phyloP scores from a whole-genome alignment of 1,139 yeast genomes.

The Kluyveromyces marxianus region DNA sequence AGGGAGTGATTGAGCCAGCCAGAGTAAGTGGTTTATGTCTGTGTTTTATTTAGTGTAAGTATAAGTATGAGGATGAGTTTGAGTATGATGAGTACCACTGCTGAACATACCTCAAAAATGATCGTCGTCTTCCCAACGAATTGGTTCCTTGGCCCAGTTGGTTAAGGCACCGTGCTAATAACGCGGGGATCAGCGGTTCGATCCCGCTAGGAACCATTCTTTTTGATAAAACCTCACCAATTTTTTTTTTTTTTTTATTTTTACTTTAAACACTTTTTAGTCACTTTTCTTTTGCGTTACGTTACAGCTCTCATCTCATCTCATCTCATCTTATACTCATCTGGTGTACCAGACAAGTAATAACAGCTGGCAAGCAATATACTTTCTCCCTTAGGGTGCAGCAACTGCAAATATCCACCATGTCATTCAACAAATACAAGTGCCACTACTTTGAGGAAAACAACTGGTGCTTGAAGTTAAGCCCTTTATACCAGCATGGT shows the following conservation, averaged over 20 bases:
- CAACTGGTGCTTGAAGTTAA: slow-evolving; percentile 27
- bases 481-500: slow-evolving; percentile 23
- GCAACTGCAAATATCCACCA: not conserved
- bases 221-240: slow-evolving; percentile 6
- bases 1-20: too few relatives aligned
- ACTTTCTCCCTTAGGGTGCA: not conserved
- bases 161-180: slow-evolving; percentile 33
- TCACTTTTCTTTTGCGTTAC: not conserved
- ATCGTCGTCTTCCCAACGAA: not conserved
- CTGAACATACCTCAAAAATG: too few relatives aligned
- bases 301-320: not conserved
- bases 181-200: slow-evolving; percentile 33
- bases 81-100: too few relatives aligned
- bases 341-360: not conserved
- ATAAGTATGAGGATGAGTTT: too few relatives aligned
- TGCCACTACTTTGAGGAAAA: slow-evolving; percentile 19
- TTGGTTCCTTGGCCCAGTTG: slow-evolving; percentile 32
- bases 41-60: too few relatives aligned
- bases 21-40: too few relatives aligned
- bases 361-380: not conserved
- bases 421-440: slow-evolving; percentile 6
- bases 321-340: not conserved
- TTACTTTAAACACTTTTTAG: not conserved
- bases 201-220: slow-evolving; percentile 31
- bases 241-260: slow-evolving; percentile 2